These are phyloP conservation scores for Fraxinus velutina DNA, from an alignment of 305 asterid genomes.

Conservation along the genomic window DNA sequence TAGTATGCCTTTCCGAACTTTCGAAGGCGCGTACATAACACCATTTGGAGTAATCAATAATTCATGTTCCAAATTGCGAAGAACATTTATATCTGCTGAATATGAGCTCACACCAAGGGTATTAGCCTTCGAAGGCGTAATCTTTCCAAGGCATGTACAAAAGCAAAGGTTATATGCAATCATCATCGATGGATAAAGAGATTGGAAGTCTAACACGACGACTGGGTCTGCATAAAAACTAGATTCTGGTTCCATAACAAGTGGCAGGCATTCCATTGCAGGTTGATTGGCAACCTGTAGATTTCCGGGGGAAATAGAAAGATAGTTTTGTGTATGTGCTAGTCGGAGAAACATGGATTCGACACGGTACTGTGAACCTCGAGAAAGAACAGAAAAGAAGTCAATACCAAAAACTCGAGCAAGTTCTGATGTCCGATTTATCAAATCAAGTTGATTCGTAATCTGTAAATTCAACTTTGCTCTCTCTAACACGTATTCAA, in stretches of 20 bases:
- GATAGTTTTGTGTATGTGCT: constrained; percentile 90
- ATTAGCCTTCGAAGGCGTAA: constrained; percentile 44
- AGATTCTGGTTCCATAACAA: constrained; percentile 99
- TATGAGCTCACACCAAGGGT: constrained; percentile 85
- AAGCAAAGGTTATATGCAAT: constrained; percentile 93
- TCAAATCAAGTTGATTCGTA: constrained; percentile 85
- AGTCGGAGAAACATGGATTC: constrained; percentile 92
- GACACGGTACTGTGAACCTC: constrained; percentile 98
- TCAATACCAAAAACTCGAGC: constrained; percentile 98
- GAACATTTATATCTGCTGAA: constrained; percentile 49
- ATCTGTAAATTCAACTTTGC: constrained; percentile 80
- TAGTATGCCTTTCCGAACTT: constrained; percentile 70
- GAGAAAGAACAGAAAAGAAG: constrained; percentile 89
- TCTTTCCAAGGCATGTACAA: constrained; percentile 90
- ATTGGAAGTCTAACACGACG: constrained; percentile 90
- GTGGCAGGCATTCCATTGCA: constrained; percentile 98
- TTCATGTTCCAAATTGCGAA: constrained; percentile 51
- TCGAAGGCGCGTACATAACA: constrained; percentile 78
- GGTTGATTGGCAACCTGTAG: constrained; percentile 95
- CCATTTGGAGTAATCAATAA: constrained; percentile 84
- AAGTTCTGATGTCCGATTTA: constrained; percentile 96
- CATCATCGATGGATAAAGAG: constrained; percentile 97
- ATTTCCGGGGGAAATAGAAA: constrained; percentile 93
- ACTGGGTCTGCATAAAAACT: constrained; percentile 90
- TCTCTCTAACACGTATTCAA: constrained; percentile 62